Percentiles rank a stretch among this genome's conserved stretches.
These are phyloP conservation scores for Eleusine indica DNA, from an alignment of 176 grass and related monocot genomes.

Conservation along the genomic window DNA sequence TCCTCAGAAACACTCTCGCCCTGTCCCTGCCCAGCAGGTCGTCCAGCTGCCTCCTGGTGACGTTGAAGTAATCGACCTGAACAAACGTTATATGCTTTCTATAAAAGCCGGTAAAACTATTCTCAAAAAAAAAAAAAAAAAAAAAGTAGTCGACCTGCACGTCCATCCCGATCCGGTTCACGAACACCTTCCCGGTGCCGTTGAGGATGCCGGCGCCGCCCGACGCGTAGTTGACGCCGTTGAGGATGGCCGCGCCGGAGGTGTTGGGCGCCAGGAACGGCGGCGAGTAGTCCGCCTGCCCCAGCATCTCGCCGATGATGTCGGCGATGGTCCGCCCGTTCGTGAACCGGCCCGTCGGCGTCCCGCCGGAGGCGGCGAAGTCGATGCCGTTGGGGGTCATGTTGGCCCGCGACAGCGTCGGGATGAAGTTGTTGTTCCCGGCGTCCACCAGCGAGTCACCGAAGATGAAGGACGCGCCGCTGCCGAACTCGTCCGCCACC, in stretches of 20 bases:
- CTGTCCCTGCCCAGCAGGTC: slow-evolving; percentile 53
- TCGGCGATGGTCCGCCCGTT: slow-evolving; percentile 94
- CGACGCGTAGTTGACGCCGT: slow-evolving; percentile 95
- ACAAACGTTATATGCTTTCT: no score
- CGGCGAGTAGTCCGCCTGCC: slow-evolving; percentile 66
- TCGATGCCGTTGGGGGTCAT: slow-evolving; percentile 91
- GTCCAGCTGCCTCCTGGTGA: slow-evolving; percentile 62
- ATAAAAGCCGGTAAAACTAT: no score
- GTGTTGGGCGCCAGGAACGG: slow-evolving; percentile 83
- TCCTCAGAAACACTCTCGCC: slow-evolving; percentile 46
- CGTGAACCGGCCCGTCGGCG: slow-evolving; percentile 89
- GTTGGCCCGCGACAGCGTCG: slow-evolving; percentile 77
- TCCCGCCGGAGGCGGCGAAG: slow-evolving; percentile 77
- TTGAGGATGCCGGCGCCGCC: slow-evolving; percentile 91
- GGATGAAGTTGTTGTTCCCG: slow-evolving; percentile 95
- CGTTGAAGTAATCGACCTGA: slow-evolving; percentile 95
- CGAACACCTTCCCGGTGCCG: slow-evolving; percentile 67
- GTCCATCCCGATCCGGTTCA: slow-evolving; percentile 92
- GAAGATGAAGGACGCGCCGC: slow-evolving; percentile 88
- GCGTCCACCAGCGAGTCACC: slow-evolving; percentile 93
- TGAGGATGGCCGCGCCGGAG: slow-evolving; percentile 57
- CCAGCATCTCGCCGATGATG: slow-evolving; percentile 88
- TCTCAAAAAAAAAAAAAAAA: no score
- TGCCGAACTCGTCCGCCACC: slow-evolving; percentile 28
- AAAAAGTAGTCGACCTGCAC: slow-evolving; percentile 73